Base-by-base conservation (phyloP, 148 eudicot species). In the Polygonum maritimum region DNA sequence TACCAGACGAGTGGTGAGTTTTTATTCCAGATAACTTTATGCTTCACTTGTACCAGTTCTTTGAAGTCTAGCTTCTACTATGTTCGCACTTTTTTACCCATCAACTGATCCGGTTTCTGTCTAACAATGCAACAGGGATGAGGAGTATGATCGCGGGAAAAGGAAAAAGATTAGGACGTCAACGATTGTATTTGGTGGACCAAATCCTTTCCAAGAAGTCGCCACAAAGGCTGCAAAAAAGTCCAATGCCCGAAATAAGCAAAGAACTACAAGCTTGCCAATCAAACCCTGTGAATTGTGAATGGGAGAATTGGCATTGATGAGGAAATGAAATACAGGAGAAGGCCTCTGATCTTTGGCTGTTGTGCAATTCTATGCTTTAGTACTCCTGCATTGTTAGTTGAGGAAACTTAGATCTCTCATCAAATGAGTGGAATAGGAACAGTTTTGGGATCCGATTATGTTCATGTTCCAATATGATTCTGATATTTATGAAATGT, bases 1-100 rank as follows among this genome's bases (percentile, higher is more conserved):
- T 92, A 22, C 89, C 80, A 31, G 94, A 95, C 80, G 96, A 95
- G 58, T 92, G 99, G 99, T 95, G 78, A 89, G 96, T 90, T 51
- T 1, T n/a, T 74, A 63, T 4, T 65, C 3, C 3, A 65, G 9
- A 36, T 33, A 40, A 36, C 18, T 31, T 31, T 5, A 15, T 65
- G 33, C 44, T 65, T 35, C 4, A 12, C 19, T 15, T 0, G 69
- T 60, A 76, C 60, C 33, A 45, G 9, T 38, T 40, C 58, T 71
- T 69, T 39, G 41, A 16, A 71, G 21, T 26, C 33, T 0, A 41
- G 21, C 7, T 54, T 48, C 18, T 73, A 2, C 2, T 44, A 33
- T 44, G 11, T 49, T 49, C 8, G 35, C 7, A 48, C 60, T 48
- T 39, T 7, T 62, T 62, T 33, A 63, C 8, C 40, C 40, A 63